Evolutionary conservation across 2,329 filamentous ascomycete genomes (phyloP), one percentile per base, ranked within the genome.

Genomic region (Phoma sp.): DNA sequence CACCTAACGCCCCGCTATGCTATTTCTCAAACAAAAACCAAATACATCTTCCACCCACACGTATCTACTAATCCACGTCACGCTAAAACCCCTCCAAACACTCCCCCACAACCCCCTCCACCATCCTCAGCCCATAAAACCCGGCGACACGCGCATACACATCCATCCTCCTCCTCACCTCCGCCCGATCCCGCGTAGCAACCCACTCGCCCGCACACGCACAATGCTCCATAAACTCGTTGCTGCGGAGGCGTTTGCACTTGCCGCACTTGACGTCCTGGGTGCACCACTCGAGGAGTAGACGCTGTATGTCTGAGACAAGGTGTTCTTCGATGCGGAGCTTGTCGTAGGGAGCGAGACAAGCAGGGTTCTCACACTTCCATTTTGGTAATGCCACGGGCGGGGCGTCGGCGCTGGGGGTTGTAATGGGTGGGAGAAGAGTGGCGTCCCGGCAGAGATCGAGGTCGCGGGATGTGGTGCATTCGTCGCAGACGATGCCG

Each of bases 211-310:
- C 95, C 57, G 91, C 91, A 79, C 95, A 99, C 10, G 88, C 89
- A 76, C 96, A 99, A 75, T 98, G 93, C 74, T 97, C 93, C 87
- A 95, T 92, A 66, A 98, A 96, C 68, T 97, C 93, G 72, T 96
- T 98, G 33, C 91, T 82, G 69, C 92, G 81, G 32, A 96, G 76
- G 4, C 77, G 67, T 34, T 74, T 75, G 65, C 85, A 87, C 64
- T 91, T 91, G 26, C 83, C 85, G 73, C 95, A 99, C 76, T 92
- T 92, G 53, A 98, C 77, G 74, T 99, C 95, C 77, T 98, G 93
- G 28, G 88, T 91, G 59, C 87, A 83, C 93, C 96, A 99, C 65
- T 89, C 86, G 21, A 91, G 83, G 7, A 91, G 80, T 70, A 89
- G 78, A 18, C 84, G 85, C 74, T 97, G 87, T 15, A 97, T 88